Evolutionary conservation across 305 asterid species (phyloP).

Genomic region (Fraxinus velutina): DNA sequence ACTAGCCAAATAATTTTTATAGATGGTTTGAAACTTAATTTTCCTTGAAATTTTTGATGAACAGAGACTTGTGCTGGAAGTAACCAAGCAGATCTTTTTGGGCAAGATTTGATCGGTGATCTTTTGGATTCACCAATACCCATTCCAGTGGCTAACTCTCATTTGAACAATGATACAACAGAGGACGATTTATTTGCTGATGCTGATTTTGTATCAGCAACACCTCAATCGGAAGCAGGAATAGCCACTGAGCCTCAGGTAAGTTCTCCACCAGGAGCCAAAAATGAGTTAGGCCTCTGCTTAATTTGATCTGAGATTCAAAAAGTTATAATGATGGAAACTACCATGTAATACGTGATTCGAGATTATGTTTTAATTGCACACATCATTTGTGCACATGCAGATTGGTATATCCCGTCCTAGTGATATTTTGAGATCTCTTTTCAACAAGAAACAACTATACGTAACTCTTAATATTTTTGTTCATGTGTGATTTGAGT

Average conservation of each 20-base stretch:
- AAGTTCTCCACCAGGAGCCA: constrained; percentile 21
- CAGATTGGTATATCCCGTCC: not conserved
- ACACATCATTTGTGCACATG: not conserved
- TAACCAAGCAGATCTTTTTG: constrained; percentile 73
- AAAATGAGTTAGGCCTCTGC: not conserved
- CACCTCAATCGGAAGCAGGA: constrained; percentile 40
- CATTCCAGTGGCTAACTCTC: constrained; percentile 39
- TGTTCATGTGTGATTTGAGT: not conserved
- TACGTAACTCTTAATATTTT: not conserved
- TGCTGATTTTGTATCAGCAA: constrained; percentile 82
- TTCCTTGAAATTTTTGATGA: constrained; percentile 19
- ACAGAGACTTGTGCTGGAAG: constrained; percentile 68
- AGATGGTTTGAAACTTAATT: constrained; percentile 11
- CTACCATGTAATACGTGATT: not conserved
- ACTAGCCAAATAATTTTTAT: not conserved
- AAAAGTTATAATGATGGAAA: not conserved
- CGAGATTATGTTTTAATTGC: not conserved
- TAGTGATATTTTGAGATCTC: not conserved
- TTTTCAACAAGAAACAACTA: not conserved
- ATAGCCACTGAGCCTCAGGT: constrained; percentile 54
- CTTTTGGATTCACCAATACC: constrained; percentile 64
- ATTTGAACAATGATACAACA: constrained; percentile 39
- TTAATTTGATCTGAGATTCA: not conserved
- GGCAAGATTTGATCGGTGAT: constrained; percentile 66
- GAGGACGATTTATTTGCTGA: constrained; percentile 92